A percentile compares a stretch with the other conserved stretches of the same genome.
These are phyloP conservation scores for Erythrobasidium yunnanense DNA, from an alignment of 768 basidiomycete species.

Conservation along the genomic window DNA sequence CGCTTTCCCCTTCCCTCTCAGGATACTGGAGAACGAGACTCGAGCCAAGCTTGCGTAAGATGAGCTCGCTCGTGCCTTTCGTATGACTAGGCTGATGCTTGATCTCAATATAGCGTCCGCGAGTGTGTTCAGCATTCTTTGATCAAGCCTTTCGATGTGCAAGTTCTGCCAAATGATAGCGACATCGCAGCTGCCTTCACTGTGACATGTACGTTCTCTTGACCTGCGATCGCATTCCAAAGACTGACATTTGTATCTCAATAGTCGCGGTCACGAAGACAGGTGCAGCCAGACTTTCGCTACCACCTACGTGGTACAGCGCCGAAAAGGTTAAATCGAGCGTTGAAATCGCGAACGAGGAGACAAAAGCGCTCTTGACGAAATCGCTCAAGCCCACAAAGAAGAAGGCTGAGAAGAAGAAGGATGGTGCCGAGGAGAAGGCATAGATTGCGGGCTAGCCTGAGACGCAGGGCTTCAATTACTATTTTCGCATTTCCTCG, in stretches of 20 bases:
- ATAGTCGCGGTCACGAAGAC: constrained; percentile 81
- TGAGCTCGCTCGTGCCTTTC: background rate
- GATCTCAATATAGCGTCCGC: constrained; percentile 50
- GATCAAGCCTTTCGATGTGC: constrained; percentile 90
- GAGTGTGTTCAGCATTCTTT: constrained; percentile 92
- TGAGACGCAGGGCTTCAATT: background rate
- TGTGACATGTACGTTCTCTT: no score
- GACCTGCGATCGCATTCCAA: no score
- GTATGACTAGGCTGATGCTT: background rate
- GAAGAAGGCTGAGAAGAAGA: constrained; percentile 49
- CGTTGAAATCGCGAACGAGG: constrained; percentile 78
- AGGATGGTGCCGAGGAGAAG: constrained; percentile 17
- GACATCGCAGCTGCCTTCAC: constrained; percentile 8
- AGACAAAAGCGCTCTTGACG: constrained; percentile 64
- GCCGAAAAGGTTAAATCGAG: constrained; percentile 79
- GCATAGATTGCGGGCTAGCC: background rate
- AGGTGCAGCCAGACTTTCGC: constrained; percentile 76
- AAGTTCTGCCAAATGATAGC: constrained; percentile 41
- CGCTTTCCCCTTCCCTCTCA: constrained; percentile 93
- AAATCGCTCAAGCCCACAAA: constrained; percentile 76
- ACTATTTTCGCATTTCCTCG: no score
- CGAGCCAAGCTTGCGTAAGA: constrained; percentile 63
- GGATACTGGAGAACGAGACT: constrained; percentile 88
- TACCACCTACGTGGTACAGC: constrained; percentile 85
- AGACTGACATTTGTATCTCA: no score